Percentiles rank a stretch among this genome's conserved stretches.
Conservation (phyloP, 495 filamentous ascomycete genomes). For the Podospora anserina region DNA sequence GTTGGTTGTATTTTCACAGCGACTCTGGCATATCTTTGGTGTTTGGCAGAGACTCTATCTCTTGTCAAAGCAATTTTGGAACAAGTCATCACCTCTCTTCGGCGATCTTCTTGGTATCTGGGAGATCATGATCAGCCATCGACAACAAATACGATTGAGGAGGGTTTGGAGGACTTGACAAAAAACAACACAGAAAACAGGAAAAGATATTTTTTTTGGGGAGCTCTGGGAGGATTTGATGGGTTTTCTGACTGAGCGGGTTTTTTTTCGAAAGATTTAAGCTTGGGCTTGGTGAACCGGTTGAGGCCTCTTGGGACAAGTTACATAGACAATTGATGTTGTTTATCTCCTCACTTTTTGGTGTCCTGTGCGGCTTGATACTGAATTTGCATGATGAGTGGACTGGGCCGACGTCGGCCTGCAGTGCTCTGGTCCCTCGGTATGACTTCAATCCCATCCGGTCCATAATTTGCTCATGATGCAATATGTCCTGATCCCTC, state of each 20-base stretch:
- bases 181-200: neutral
- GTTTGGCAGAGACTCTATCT: neutral
- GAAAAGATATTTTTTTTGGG: neutral
- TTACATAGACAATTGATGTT: conserved; percentile 6
- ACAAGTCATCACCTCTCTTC: neutral
- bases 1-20: neutral
- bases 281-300: neutral
- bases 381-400: too few relatives aligned
- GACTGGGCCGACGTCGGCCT: too few relatives aligned
- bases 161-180: neutral
- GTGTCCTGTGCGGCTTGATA: too few relatives aligned
- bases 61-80: conserved; percentile 3
- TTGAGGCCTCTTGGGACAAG: conserved; percentile 8
- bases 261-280: neutral
- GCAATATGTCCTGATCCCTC: too few relatives aligned
- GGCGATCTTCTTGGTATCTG: neutral
- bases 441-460: too few relatives aligned
- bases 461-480: too few relatives aligned
- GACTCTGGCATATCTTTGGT: conserved; percentile 2
- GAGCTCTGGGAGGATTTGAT: neutral
- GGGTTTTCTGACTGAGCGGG: neutral
- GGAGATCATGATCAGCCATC: neutral
- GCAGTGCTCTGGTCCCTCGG: too few relatives aligned
- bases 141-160: neutral
- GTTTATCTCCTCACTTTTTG: neutral